A percentile compares a stretch with the other conserved stretches of the same genome.
phyloP scores from a whole-genome alignment of 2,329 filamentous ascomycete species.

The Hysterium pulicare region DNA sequence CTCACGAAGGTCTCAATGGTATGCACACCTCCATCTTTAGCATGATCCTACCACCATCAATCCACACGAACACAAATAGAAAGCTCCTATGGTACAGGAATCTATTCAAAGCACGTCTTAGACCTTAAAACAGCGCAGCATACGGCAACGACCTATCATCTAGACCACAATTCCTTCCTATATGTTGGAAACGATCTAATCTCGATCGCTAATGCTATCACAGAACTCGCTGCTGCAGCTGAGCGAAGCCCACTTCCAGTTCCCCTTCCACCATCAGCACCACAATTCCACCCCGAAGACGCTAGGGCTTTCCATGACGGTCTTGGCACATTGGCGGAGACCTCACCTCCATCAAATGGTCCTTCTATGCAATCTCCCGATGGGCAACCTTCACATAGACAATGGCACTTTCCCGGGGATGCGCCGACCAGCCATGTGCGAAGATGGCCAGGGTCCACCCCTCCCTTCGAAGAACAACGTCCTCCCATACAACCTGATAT shows the following conservation, averaged over 20 bases:
- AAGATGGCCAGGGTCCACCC: slow-evolving; percentile 34
- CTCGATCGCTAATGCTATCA: slow-evolving; percentile 8
- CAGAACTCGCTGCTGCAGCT: slow-evolving; percentile 48
- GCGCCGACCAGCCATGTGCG: slow-evolving; percentile 33
- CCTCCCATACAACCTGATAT: slow-evolving; percentile 17
- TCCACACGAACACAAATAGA: too few relatives aligned
- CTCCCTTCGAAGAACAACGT: slow-evolving; percentile 43
- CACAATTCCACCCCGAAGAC: slow-evolving; percentile 8
- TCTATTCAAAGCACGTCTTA: too few relatives aligned
- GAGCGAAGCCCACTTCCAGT: slow-evolving; percentile 44
- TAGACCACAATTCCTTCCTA: too few relatives aligned
- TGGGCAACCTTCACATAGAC: slow-evolving; percentile 20
- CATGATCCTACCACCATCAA: too few relatives aligned
- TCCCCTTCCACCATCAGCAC: slow-evolving; percentile 13
- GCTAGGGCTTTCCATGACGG: slow-evolving; percentile 17
- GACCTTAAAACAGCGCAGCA: too few relatives aligned
- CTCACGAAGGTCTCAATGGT: slow-evolving; percentile 44
- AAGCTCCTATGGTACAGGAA: too few relatives aligned
- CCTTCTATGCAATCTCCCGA: slow-evolving; percentile 20
- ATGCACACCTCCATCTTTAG: slow-evolving; percentile 17
- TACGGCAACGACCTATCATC: too few relatives aligned
- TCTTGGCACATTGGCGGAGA: slow-evolving; percentile 15
- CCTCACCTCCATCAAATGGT: slow-evolving; percentile 21
- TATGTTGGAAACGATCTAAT: too few relatives aligned
- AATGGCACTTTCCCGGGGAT: slow-evolving; percentile 30